Base-by-base conservation (phyloP, 805 yeast genomes). In the Candida ulmi region DNA sequence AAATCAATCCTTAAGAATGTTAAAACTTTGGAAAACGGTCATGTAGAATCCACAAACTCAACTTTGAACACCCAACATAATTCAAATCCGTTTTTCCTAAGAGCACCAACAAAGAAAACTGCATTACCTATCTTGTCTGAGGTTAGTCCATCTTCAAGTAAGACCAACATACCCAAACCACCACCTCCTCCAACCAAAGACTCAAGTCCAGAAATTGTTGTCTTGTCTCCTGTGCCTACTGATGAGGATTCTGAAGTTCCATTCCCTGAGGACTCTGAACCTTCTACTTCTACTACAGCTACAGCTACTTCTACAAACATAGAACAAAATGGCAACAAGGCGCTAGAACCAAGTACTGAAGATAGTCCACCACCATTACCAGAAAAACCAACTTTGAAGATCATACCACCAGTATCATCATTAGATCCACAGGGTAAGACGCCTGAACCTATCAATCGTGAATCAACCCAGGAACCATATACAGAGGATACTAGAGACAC, bases 401-500 rank as follows among this genome's bases (percentile, higher is more conserved):
- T 25, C 8, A n/a, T 15, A 5, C 11, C 31, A 7, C 30, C 37
- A 12, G 15, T 12, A 4, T 17, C 37, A 8, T 4, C 37, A 12
- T 9, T 18, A 8, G 17, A 34, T 3, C 34, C 34, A 5, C 17
- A 26, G 13, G 7, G 17, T 4, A 31, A 6, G 1, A 38, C 44
- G 17, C 48, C 53, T 4, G 51, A 46, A 3, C 36, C 44, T n/a
- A 25, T 25, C 12, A 35, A 5, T 26, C 12, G 36, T 9, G 41
- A 36, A 15, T 37, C 42, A 1, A 35, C 48, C 4, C 37, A 46
- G 4, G 48, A 45, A 16, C 41, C 50, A 7, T 41, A n/a, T n/a
- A n/a, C n/a, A n/a, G n/a, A n/a, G n/a, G n/a, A n/a, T n/a, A n/a
- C n/a, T n/a, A n/a, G n/a, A n/a, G n/a, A n/a, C n/a, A n/a, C n/a